Conservation (phyloP, 768 basidiomycete genomes). For the Lactifluus pinguis region DNA sequence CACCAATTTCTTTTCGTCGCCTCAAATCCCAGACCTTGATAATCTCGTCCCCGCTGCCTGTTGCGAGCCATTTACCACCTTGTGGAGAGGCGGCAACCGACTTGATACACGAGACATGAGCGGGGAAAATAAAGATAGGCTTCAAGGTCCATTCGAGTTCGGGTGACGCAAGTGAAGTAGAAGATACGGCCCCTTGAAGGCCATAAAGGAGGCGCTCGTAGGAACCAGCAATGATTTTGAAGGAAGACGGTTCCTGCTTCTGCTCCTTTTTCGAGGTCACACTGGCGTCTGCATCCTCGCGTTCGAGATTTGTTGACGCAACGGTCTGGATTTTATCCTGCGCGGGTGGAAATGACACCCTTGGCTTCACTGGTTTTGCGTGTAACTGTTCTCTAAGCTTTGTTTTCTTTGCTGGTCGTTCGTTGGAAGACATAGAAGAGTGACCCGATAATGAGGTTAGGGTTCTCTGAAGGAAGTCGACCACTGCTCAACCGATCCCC, state of each 20-base stretch:
- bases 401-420: constrained; percentile 8
- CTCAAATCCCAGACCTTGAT: constrained; percentile 95
- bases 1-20: constrained; percentile 87
- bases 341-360: neutral
- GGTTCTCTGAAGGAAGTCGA: neutral
- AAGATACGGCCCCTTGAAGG: constrained; percentile 53
- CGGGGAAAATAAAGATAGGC: constrained; percentile 94
- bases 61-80: constrained; percentile 94
- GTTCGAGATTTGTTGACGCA: constrained; percentile 21
- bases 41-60: constrained; percentile 92
- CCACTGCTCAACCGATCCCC: neutral
- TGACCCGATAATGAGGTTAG: constrained; percentile 18
- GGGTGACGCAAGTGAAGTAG: constrained; percentile 23
- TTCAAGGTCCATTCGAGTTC: constrained; percentile 38
- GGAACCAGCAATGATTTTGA: constrained; percentile 85
- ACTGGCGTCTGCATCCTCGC: constrained; percentile 24
- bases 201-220: constrained; percentile 97
- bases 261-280: constrained; percentile 12
- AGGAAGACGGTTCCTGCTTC: constrained; percentile 41
- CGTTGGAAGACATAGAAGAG: constrained; percentile 11
- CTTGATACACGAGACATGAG: constrained; percentile 89
- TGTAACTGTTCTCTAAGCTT: neutral
- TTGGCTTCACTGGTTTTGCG: neutral
- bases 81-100: constrained; percentile 79
- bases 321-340: neutral